Evolutionary conservation across 2,329 filamentous ascomycete species (phyloP).

Genomic region (Aureobasidium sp.): DNA sequence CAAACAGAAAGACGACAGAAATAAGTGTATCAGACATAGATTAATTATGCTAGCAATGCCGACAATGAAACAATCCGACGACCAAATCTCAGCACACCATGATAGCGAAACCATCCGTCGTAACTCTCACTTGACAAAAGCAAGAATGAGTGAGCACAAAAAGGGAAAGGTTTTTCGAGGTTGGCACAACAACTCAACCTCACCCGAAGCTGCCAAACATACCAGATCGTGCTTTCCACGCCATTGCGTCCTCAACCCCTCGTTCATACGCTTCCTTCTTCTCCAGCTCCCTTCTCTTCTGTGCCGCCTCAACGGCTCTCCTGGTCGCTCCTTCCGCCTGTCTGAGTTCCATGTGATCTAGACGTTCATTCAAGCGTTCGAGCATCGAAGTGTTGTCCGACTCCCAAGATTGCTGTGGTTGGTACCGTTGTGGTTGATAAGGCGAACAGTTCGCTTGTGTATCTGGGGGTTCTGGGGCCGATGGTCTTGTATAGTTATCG

Average conservation of each 20-base stretch:
- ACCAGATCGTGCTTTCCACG: background rate
- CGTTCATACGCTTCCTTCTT: slow-evolving; percentile 2
- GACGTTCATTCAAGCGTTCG: background rate
- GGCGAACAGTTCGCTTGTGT: background rate
- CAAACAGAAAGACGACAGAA: background rate
- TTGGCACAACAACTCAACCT: background rate
- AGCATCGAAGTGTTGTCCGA: background rate
- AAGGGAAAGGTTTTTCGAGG: background rate
- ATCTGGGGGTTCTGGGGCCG: background rate
- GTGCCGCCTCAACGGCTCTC: background rate
- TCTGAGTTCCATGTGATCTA: background rate
- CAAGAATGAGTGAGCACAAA: background rate
- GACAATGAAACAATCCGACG: background rate
- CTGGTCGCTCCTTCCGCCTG: slow-evolving; percentile 2
- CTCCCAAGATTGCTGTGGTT: background rate
- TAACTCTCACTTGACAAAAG: background rate
- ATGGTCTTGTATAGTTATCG: background rate
- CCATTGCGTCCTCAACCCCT: slow-evolving; percentile 5
- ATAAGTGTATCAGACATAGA: background rate
- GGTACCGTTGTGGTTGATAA: background rate
- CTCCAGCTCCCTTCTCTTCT: background rate
- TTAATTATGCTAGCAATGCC: background rate
- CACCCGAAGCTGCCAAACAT: background rate
- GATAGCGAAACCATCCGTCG: background rate
- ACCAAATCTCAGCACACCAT: background rate